Conservation (phyloP, 192 early-diverging fungal genomes). For the Coemansia sp. region DNA sequence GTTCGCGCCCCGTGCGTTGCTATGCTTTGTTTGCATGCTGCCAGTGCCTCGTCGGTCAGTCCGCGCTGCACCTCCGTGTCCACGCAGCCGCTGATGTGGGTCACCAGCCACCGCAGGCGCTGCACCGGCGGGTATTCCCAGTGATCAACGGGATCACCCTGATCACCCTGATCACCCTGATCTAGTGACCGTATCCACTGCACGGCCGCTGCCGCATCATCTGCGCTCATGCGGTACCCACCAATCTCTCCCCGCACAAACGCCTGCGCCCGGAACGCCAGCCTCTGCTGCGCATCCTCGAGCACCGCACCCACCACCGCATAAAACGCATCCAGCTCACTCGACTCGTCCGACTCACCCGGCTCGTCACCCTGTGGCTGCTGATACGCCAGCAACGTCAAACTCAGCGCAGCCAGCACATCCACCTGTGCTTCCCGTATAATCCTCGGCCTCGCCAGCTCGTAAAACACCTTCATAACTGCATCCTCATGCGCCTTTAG, state of each 20-base stretch:
- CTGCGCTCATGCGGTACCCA: slow-evolving; percentile 9
- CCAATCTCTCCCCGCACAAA: slow-evolving; percentile 61
- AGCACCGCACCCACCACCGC: slow-evolving; percentile 75
- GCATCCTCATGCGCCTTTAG: slow-evolving; percentile 73
- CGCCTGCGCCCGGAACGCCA: slow-evolving; percentile 83
- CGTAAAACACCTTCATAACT: slow-evolving; percentile 73
- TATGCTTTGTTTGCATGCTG: slow-evolving; percentile 38
- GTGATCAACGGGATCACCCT: not conserved
- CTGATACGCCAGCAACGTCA: slow-evolving; percentile 37
- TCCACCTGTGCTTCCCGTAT: slow-evolving; percentile 83
- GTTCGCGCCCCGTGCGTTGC: slow-evolving; percentile 21
- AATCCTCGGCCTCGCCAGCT: slow-evolving; percentile 83
- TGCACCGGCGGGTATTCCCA: slow-evolving; percentile 41
- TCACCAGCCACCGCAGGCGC: slow-evolving; percentile 36
- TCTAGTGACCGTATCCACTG: slow-evolving; percentile 12
- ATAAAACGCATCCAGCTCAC: slow-evolving; percentile 57
- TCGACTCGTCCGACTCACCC: slow-evolving; percentile 32
- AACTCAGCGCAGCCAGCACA: slow-evolving; percentile 79
- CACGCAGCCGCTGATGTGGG: slow-evolving; percentile 43
- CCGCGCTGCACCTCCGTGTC: slow-evolving; percentile 34
- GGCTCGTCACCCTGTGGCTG: not conserved
- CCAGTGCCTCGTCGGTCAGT: slow-evolving; percentile 30
- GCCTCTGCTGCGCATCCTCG: slow-evolving; percentile 83
- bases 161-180: slow-evolving; percentile 1
- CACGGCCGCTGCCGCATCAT: not conserved